Percentiles rank a stretch among this genome's conserved stretches.
Conservation (phyloP, 2,329 filamentous ascomycete genomes). For the Trichoderma oligosporum region DNA sequence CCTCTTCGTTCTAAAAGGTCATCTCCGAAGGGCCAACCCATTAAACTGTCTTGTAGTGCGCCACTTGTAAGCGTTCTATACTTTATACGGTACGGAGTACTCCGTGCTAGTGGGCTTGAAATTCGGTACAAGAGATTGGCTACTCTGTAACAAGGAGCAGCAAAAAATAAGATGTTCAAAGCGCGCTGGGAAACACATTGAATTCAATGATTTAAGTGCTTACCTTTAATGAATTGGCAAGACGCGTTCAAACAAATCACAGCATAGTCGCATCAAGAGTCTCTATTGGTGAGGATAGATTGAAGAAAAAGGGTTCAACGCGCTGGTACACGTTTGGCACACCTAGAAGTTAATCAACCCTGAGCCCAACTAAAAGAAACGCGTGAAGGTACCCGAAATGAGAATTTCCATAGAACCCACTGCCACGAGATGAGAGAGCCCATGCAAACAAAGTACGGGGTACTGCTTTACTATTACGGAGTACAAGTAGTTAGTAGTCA, state of each 20-base stretch:
- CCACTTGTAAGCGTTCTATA: not conserved
- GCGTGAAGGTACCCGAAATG: slow-evolving; percentile 11
- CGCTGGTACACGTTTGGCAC: not conserved
- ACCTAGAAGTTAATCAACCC: not conserved
- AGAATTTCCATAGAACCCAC: slow-evolving; percentile 14
- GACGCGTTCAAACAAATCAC: too few species aligned
- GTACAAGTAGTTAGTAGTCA: slow-evolving; percentile 8
- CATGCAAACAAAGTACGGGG: slow-evolving; percentile 18
- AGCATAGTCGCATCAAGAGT: too few species aligned
- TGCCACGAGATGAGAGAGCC: slow-evolving; percentile 17
- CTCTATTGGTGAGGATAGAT: not conserved
- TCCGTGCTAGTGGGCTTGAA: slow-evolving; percentile 1
- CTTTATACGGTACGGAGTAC: slow-evolving; percentile 4
- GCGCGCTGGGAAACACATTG: not conserved
- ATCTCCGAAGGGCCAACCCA: slow-evolving; percentile 12
- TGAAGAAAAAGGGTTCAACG: not conserved
- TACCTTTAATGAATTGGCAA: not conserved
- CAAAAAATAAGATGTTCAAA: not conserved
- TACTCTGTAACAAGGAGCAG: not conserved
- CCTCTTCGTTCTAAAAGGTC: not conserved
- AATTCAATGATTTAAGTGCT: slow-evolving; percentile 5
- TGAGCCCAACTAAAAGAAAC: not conserved
- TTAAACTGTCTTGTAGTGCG: not conserved
- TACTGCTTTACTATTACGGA: too few species aligned
- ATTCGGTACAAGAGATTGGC: not conserved